Base-by-base conservation (phyloP, 2,329 filamentous ascomycete species). In the Aspergillus fructus region DNA sequence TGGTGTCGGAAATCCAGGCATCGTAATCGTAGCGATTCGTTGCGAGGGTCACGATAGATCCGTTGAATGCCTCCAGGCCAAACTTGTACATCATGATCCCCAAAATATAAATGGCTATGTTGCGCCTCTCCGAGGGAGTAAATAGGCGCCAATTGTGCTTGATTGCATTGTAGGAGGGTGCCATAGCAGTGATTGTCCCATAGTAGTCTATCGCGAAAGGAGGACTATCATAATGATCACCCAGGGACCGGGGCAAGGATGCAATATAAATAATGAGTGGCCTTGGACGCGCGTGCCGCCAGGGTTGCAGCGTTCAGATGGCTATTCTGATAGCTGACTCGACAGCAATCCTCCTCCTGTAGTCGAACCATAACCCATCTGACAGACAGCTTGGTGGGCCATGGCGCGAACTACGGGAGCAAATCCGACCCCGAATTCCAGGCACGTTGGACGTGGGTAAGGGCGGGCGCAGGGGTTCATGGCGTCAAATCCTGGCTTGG, bases 21-120 rank as follows among this genome's bases (percentile, higher is more conserved):
- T 62, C 60, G 37, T 62, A 59, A 40, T 62, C 60, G 30, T 62
- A 62, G 23, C 56, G 55, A 23, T 62, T 62, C 5, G 58, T 62
- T 8, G 60, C 60, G 12, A 62, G 58, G 5, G 55, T 52, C 33
- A 62, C 53, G 13, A 62, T 57, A 7, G 60, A 60, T 3, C 60
- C 60, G 27, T 62, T 62, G 48, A 62, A 62, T 3, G 60, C 60
- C 17, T 60, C 58, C 1, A 62, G 45, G 0, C 60, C 60, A 17
- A 62, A 56, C n/a, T 62, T 60, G 55, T 60, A 62, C 19, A 62
- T 49, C 53, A 59, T 58, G 13, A 62, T 62, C 4, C 60, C 58
- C 12, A 59, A 12, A n/a, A 60, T 62, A 41, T 62, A 62, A 21
- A 60, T 30, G 4, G 40, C 48, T 17, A 60, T 49, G 24, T 60